Percentiles rank a stretch among this genome's conserved stretches.
phyloP scores from a whole-genome alignment of 345 rosid genomes.

The Excoecaria agallocha region DNA sequence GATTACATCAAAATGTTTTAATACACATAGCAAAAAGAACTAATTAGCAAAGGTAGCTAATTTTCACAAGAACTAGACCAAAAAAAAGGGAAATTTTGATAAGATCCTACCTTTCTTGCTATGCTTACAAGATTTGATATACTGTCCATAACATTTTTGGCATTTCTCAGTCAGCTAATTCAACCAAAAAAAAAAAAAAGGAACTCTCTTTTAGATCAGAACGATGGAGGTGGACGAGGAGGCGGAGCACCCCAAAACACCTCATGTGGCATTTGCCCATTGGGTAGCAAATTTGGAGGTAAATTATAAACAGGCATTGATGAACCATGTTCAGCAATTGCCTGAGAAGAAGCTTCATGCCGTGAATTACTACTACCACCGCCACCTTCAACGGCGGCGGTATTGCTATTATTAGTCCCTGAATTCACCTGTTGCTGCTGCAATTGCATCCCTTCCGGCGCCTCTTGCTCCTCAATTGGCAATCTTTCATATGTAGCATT shows the following conservation, averaged over 20 bases:
- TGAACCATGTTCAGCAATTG: conserved; percentile 28
- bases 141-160: not conserved
- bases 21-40: conserved; percentile 15
- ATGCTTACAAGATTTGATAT: conserved; percentile 16
- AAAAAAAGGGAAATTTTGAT: not conserved
- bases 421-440: conserved; percentile 42
- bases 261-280: conserved; percentile 70
- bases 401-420: conserved; percentile 15
- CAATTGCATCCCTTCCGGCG: conserved; percentile 33
- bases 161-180: conserved; percentile 19
- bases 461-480: conserved; percentile 59
- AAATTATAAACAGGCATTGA: conserved; percentile 61
- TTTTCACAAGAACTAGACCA: conserved; percentile 21
- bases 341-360: conserved; percentile 33
- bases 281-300: conserved; percentile 62
- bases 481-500: conserved; percentile 85
- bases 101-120: conserved; percentile 23
- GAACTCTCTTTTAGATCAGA: conserved; percentile 16
- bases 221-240: conserved; percentile 61
- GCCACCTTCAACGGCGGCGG: not conserved
- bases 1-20: not conserved
- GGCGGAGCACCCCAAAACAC: conserved; percentile 75
- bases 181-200: conserved; percentile 11
- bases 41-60: conserved; percentile 9
- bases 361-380: conserved; percentile 30